These are phyloP conservation scores for Backusella tarrabulga DNA, from an alignment of 192 early-diverging fungal species.

Conservation along the genomic window DNA sequence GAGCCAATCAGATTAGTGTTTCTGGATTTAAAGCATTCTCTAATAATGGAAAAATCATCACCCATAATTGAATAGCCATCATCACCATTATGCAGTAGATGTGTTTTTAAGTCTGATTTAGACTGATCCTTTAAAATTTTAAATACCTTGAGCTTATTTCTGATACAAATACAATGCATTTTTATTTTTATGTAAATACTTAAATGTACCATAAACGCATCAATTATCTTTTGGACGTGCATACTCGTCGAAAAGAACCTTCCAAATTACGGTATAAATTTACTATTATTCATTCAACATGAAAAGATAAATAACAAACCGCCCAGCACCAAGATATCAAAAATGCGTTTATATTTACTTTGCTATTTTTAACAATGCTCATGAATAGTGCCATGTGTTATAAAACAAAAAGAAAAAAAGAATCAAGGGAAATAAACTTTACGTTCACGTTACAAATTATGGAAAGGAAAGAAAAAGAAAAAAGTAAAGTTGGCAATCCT, in stretches of 20 bases:
- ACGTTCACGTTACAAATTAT: neutral
- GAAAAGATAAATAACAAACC: neutral
- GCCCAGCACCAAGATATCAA: neutral
- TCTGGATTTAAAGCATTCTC: neutral
- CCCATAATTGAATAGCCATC: neutral
- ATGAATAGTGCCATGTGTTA: neutral
- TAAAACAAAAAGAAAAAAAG: constrained; percentile 2
- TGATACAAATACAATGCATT: neutral
- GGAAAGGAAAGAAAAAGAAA: neutral
- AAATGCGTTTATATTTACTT: neutral
- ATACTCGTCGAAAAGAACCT: neutral
- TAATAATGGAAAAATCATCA: neutral
- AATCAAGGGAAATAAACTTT: neutral
- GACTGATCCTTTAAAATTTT: neutral
- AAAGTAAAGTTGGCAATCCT: neutral
- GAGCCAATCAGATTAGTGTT: neutral
- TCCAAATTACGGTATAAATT: neutral
- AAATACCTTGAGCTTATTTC: neutral
- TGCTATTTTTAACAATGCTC: neutral
- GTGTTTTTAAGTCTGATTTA: neutral
- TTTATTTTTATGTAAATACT: neutral
- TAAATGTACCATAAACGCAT: neutral
- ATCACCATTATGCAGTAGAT: neutral
- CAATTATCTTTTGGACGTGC: neutral
- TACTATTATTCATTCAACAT: neutral